These are phyloP conservation scores for Pseudodiploospora longispora DNA, from an alignment of 2,329 filamentous ascomycete species.

Conservation along the genomic window DNA sequence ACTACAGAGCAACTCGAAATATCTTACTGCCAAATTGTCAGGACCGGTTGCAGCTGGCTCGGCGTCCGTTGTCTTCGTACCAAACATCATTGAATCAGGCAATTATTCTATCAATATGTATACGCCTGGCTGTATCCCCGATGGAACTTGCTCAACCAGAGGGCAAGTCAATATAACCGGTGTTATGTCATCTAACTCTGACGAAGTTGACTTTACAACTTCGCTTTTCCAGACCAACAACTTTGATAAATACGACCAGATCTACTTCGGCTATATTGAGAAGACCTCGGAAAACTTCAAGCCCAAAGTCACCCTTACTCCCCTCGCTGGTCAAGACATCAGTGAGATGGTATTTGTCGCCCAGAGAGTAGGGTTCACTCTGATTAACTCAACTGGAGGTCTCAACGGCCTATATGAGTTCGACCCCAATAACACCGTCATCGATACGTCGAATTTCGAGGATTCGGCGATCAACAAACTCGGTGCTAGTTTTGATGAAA, in stretches of 20 bases:
- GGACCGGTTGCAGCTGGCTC: conserved; percentile 47
- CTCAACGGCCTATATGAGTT: conserved; percentile 90
- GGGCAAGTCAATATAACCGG: conserved; percentile 78
- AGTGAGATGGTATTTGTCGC: conserved; percentile 73
- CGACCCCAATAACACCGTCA: conserved; percentile 48
- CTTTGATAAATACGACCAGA: conserved; percentile 91
- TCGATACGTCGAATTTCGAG: conserved; percentile 55
- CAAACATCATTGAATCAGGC: conserved; percentile 79
- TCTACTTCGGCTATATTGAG: conserved; percentile 82
- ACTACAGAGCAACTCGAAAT: conserved; percentile 62
- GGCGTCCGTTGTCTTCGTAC: conserved; percentile 67
- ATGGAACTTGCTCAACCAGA: conserved; percentile 65
- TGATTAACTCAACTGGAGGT: conserved; percentile 66
- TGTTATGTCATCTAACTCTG: conserved; percentile 48
- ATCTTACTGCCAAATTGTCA: conserved; percentile 61
- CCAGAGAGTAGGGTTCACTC: conserved; percentile 71
- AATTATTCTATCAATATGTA: conserved; percentile 89
- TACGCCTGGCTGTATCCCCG: conserved; percentile 82
- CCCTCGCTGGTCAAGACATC: conserved; percentile 54
- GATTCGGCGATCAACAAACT: conserved; percentile 70
- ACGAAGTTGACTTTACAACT: conserved; percentile 43
- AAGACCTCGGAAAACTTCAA: conserved; percentile 64
- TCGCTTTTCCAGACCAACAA: conserved; percentile 85
- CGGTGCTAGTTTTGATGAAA: conserved; percentile 57
- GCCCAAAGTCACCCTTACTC: conserved; percentile 70